Percentiles rank a stretch among this genome's conserved stretches.
phyloP scores from a whole-genome alignment of 306 rosid genomes.

The Glycyrrhiza uralensis region DNA sequence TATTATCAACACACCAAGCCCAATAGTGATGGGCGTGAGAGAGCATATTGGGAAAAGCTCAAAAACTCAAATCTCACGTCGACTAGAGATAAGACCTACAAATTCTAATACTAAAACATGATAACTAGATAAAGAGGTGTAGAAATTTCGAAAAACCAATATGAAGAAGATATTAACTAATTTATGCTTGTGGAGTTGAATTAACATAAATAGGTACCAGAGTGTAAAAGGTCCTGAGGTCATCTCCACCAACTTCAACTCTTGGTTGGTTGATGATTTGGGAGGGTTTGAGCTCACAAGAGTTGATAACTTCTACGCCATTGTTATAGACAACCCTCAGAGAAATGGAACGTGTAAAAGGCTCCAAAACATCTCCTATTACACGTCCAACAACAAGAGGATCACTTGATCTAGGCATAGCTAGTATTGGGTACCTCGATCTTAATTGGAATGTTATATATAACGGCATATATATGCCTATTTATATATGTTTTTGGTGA shows the following conservation, averaged over 20 bases:
- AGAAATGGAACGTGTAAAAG: background rate
- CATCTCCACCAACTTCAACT: slow-evolving; percentile 26
- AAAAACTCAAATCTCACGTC: too few species aligned
- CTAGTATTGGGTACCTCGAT: too few species aligned
- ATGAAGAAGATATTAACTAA: background rate
- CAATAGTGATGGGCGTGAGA: too few species aligned
- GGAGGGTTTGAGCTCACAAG: slow-evolving; percentile 12
- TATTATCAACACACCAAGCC: too few species aligned
- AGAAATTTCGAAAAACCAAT: background rate
- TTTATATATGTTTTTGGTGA: background rate
- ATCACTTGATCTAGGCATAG: background rate
- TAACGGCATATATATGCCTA: background rate
- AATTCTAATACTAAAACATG: background rate
- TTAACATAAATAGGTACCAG: background rate
- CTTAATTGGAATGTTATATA: background rate
- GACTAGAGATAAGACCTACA: too few species aligned
- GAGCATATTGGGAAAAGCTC: too few species aligned
- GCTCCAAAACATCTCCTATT: slow-evolving; percentile 28
- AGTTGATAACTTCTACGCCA: background rate
- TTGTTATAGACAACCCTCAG: slow-evolving; percentile 1
- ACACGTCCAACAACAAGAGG: slow-evolving; percentile 24
- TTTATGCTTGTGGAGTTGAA: background rate
- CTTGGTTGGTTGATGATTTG: slow-evolving; percentile 20
- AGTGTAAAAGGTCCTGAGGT: slow-evolving; percentile 6
- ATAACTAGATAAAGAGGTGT: background rate